A percentile compares a stretch with the other conserved stretches of the same genome.
Evolutionary conservation across 2,329 filamentous ascomycete genomes (phyloP).

Genomic region (Stagonosporopsis cucurbitacearum): DNA sequence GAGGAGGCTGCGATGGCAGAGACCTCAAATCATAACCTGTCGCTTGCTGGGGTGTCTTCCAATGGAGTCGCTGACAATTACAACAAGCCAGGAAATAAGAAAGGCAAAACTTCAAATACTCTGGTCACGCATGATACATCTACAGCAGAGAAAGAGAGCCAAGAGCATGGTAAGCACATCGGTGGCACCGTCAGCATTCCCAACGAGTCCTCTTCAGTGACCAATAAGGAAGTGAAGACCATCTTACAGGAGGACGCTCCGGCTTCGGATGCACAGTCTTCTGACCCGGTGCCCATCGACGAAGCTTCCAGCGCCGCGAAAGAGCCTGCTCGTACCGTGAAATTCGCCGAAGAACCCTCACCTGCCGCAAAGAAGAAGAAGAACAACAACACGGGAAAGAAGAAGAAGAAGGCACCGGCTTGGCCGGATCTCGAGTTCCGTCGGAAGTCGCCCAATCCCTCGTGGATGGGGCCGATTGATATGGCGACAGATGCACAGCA

Average conservation of each 20-base stretch:
- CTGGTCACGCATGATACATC: not conserved
- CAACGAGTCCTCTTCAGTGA: slow-evolving; percentile 20
- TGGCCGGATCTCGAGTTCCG: slow-evolving; percentile 12
- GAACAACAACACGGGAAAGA: slow-evolving; percentile 50
- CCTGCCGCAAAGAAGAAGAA: slow-evolving; percentile 40
- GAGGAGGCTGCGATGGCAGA: not conserved
- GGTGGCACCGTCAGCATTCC: slow-evolving; percentile 13
- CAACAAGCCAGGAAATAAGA: slow-evolving; percentile 11
- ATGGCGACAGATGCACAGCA: slow-evolving; percentile 2
- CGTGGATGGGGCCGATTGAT: slow-evolving; percentile 15
- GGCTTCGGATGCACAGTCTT: slow-evolving; percentile 9
- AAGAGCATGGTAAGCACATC: slow-evolving; percentile 20
- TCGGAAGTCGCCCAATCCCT: slow-evolving; percentile 9
- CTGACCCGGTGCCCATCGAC: slow-evolving; percentile 8
- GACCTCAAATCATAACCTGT: not conserved
- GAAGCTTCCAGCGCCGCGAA: slow-evolving; percentile 9
- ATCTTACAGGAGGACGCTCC: not conserved
- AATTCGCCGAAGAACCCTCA: not conserved
- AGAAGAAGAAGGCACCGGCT: not conserved
- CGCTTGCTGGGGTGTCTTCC: not conserved
- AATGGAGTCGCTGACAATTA: not conserved
- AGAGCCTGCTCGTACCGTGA: slow-evolving; percentile 1
- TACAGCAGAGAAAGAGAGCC: not conserved
- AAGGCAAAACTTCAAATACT: slow-evolving; percentile 7
- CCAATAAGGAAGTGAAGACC: slow-evolving; percentile 23